A percentile compares a stretch with the other conserved stretches of the same genome.
Evolutionary conservation across 2,329 filamentous ascomycete species (phyloP).

Genomic region (Elsinoe australis): DNA sequence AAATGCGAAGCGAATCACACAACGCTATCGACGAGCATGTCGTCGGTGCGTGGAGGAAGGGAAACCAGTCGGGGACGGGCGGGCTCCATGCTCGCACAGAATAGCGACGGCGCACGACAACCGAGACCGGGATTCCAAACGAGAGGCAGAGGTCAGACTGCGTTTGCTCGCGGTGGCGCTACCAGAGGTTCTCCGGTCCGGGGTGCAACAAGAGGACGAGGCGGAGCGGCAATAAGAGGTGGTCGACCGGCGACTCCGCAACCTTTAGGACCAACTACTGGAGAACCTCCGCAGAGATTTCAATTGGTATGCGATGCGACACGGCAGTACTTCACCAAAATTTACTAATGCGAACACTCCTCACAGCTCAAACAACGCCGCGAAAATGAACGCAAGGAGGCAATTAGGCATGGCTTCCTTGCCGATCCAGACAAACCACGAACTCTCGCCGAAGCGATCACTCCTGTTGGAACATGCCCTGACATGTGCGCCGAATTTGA

Average conservation of each 20-base stretch:
- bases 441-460: slow-evolving; percentile 53
- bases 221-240: background rate
- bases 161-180: background rate
- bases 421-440: slow-evolving; percentile 55
- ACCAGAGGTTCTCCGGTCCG: background rate
- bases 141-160: background rate
- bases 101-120: background rate
- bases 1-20: slow-evolving; percentile 16
- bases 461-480: slow-evolving; percentile 52
- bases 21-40: slow-evolving; percentile 19
- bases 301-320: slow-evolving; percentile 15
- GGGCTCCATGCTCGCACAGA: background rate
- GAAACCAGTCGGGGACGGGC: slow-evolving; percentile 17
- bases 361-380: slow-evolving; percentile 42
- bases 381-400: slow-evolving; percentile 43
- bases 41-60: slow-evolving; percentile 19
- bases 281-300: slow-evolving; percentile 5
- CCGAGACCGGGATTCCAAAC: slow-evolving; percentile 10
- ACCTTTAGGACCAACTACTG: background rate
- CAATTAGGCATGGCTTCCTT: slow-evolving; percentile 48
- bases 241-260: background rate
- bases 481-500: slow-evolving; percentile 60
- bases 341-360: too few species aligned
- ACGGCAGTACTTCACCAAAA: too few species aligned
- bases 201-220: background rate